Evolutionary conservation across 495 filamentous ascomycete species (phyloP).

Genomic region (Halenospora varia): DNA sequence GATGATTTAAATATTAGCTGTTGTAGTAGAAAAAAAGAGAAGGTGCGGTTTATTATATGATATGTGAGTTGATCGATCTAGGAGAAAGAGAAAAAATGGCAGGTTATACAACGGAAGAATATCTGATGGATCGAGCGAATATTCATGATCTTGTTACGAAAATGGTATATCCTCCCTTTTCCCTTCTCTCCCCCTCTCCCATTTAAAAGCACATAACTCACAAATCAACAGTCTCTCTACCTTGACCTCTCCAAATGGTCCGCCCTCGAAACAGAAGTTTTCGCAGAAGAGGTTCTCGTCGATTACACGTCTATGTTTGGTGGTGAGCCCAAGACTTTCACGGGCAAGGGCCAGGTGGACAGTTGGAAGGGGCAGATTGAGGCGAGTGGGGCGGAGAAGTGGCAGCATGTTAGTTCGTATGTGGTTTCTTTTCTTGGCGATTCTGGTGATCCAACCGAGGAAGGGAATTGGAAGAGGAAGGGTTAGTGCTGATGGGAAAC

Average conservation of each 20-base stretch:
- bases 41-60: too few species aligned
- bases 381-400: constrained; percentile 9
- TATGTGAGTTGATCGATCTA: too few species aligned
- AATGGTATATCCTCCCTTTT: not conserved
- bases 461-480: not conserved
- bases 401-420: constrained; percentile 28
- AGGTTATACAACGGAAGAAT: constrained; percentile 23
- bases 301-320: constrained; percentile 32
- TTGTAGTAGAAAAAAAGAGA: too few species aligned
- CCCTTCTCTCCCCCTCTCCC: constrained; percentile 1
- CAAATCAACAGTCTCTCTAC: constrained; percentile 17
- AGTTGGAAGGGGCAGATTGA: constrained; percentile 13
- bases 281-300: constrained; percentile 20
- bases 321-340: constrained; percentile 20
- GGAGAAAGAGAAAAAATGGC: not conserved
- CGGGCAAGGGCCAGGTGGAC: constrained; percentile 22
- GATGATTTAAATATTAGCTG: too few species aligned
- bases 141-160: constrained; percentile 25
- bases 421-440: not conserved
- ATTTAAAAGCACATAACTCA: not conserved
- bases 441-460: not conserved
- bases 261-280: constrained; percentile 24
- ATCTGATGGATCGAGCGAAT: constrained; percentile 32
- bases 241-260: constrained; percentile 19
- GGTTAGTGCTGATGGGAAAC: not conserved